Evolutionary conservation across 163 green algal genomes (phyloP).

Genomic region (Chloromonas sp.): DNA sequence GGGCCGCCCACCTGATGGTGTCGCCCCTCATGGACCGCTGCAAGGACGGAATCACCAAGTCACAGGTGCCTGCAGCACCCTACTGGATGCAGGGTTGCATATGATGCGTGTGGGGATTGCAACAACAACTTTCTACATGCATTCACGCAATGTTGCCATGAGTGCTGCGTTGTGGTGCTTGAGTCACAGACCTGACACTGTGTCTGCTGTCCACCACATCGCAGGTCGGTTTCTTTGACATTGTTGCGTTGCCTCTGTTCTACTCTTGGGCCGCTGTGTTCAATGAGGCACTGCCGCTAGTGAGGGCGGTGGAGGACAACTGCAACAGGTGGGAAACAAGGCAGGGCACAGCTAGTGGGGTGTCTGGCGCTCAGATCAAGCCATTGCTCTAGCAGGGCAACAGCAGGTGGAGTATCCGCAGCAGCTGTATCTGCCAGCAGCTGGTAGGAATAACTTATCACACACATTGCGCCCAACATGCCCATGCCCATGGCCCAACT

Average conservation of each 20-base stretch:
- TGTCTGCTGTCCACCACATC: too few species aligned
- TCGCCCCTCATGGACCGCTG: constrained; percentile 57
- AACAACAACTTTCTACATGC: not conserved
- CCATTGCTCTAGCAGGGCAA: too few species aligned
- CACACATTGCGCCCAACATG: too few species aligned
- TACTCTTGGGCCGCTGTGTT: constrained; percentile 39
- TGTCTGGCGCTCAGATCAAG: too few species aligned
- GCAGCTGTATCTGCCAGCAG: too few species aligned
- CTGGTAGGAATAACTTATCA: too few species aligned
- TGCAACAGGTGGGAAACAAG: constrained; percentile 23
- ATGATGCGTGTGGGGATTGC: not conserved
- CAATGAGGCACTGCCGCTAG: constrained; percentile 29
- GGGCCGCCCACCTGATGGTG: constrained; percentile 31
- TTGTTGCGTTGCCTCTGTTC: constrained; percentile 54
- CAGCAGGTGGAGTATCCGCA: too few species aligned
- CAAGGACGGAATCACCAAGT: constrained; percentile 52
- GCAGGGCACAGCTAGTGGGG: too few species aligned
- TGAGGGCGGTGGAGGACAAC: constrained; percentile 41
- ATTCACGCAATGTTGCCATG: too few species aligned
- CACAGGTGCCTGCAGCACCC: constrained; percentile 13
- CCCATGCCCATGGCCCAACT: too few species aligned
- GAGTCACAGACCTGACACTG: too few species aligned
- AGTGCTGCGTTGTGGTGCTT: too few species aligned
- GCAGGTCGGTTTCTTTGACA: constrained; percentile 61
- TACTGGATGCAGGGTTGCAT: not conserved